Evolutionary conservation across 306 rosid genomes (phyloP).

Genomic region (Cercis canadensis): DNA sequence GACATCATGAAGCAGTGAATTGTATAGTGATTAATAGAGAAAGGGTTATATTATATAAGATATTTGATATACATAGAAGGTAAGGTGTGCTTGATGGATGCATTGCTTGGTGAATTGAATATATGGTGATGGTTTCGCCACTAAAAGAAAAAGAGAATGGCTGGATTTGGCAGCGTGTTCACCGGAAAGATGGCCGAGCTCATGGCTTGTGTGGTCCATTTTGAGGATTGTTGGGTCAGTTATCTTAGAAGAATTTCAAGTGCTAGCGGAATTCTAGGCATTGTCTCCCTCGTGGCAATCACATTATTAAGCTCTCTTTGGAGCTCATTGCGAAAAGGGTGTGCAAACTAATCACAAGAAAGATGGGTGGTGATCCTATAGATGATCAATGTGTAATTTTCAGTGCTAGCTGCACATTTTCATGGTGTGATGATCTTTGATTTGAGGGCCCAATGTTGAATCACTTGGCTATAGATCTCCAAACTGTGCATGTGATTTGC

Average conservation of each 20-base stretch:
- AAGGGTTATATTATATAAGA: too few relatives aligned
- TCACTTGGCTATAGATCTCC: constrained; percentile 25
- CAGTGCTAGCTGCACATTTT: neutral
- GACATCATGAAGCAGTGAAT: too few relatives aligned
- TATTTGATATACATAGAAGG: constrained; percentile 22
- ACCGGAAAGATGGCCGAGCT: constrained; percentile 41
- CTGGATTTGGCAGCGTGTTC: constrained; percentile 49
- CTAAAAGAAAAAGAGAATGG: constrained; percentile 23
- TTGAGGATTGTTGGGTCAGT: constrained; percentile 27
- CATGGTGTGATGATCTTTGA: constrained; percentile 23
- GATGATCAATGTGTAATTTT: neutral
- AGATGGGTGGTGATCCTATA: neutral
- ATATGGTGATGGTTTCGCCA: constrained; percentile 12
- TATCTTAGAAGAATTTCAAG: constrained; percentile 30
- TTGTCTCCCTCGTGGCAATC: constrained; percentile 48
- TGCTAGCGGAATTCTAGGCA: constrained; percentile 25
- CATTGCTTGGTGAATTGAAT: too few relatives aligned
- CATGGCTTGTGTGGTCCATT: constrained; percentile 48
- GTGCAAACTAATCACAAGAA: neutral
- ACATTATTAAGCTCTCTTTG: constrained; percentile 29
- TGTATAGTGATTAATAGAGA: too few relatives aligned
- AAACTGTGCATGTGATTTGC: constrained; percentile 54
- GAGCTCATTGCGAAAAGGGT: constrained; percentile 8
- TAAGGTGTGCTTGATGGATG: neutral
- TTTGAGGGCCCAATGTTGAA: constrained; percentile 28